A percentile compares a stretch with the other conserved stretches of the same genome.
Conservation (phyloP, 371 early-diverging fungal species). For the Coemansia linderi region DNA sequence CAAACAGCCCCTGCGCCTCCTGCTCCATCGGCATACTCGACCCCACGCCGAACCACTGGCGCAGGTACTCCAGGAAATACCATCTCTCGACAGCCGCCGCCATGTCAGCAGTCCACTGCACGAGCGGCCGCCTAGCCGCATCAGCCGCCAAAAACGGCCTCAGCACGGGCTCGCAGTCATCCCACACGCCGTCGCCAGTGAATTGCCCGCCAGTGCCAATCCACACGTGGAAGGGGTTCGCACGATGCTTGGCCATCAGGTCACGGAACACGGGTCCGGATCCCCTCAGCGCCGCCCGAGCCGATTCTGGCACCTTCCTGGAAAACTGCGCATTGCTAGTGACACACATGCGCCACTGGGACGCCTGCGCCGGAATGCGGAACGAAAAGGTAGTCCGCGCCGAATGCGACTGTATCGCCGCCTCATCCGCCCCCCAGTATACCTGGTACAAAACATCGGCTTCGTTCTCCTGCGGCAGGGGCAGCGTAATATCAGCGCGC, state of each 20-base stretch:
- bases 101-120: slow-evolving; percentile 60
- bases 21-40: slow-evolving; percentile 12
- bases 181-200: slow-evolving; percentile 68
- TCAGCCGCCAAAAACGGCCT: slow-evolving; percentile 65
- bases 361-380: slow-evolving; percentile 55
- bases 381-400: slow-evolving; percentile 46
- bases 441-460: slow-evolving; percentile 54
- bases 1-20: slow-evolving; percentile 59
- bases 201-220: slow-evolving; percentile 87
- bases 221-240: slow-evolving; percentile 75
- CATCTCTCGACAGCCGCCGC: slow-evolving; percentile 65
- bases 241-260: slow-evolving; percentile 66
- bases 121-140: slow-evolving; percentile 54
- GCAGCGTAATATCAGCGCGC: slow-evolving; percentile 43
- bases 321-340: slow-evolving; percentile 69
- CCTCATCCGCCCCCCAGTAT: slow-evolving; percentile 47
- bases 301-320: slow-evolving; percentile 58
- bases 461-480: slow-evolving; percentile 48
- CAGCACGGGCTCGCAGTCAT: slow-evolving; percentile 58
- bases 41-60: slow-evolving; percentile 63
- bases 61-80: slow-evolving; percentile 74
- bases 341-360: slow-evolving; percentile 64
- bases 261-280: slow-evolving; percentile 77
- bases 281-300: slow-evolving; percentile 59
- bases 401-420: slow-evolving; percentile 54